A percentile compares a stretch with the other conserved stretches of the same genome.
phyloP scores from a whole-genome alignment of 2,329 filamentous ascomycete genomes.

The Alternaria brassicicola region DNA sequence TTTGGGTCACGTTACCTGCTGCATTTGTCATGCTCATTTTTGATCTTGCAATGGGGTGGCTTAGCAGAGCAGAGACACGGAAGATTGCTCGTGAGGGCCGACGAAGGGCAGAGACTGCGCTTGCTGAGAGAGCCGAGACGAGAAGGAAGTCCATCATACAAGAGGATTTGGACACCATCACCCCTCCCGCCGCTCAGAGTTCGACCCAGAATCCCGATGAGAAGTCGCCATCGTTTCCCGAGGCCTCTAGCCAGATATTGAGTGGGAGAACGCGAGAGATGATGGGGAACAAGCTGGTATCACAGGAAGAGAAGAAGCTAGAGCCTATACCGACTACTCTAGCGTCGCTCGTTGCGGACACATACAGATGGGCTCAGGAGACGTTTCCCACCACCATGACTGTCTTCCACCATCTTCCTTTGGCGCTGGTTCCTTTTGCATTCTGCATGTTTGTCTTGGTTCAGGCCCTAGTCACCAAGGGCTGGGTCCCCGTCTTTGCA shows the following conservation, averaged over 20 bases:
- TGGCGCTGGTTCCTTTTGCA: slow-evolving; percentile 72
- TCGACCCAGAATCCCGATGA: slow-evolving; percentile 12
- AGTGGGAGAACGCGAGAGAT: slow-evolving; percentile 6
- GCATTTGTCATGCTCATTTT: slow-evolving; percentile 72
- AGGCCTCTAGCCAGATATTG: slow-evolving; percentile 1
- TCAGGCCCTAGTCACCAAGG: slow-evolving; percentile 73
- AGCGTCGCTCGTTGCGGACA: slow-evolving; percentile 55
- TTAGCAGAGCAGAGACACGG: slow-evolving; percentile 66
- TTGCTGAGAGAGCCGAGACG: slow-evolving; percentile 41
- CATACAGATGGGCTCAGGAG: slow-evolving; percentile 66
- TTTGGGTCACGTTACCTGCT: slow-evolving; percentile 71
- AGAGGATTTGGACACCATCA: slow-evolving; percentile 12
- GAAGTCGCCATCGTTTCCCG: slow-evolving; percentile 11
- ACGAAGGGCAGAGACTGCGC: slow-evolving; percentile 54
- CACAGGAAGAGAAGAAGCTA: slow-evolving; percentile 12
- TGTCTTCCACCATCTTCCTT: slow-evolving; percentile 69
- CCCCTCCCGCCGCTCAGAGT: background rate
- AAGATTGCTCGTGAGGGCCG: slow-evolving; percentile 65
- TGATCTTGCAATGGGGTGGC: slow-evolving; percentile 70
- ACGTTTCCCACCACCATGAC: slow-evolving; percentile 73
- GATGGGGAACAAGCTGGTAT: background rate
- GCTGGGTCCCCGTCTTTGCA: slow-evolving; percentile 76
- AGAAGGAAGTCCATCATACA: slow-evolving; percentile 31
- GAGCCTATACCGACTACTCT: slow-evolving; percentile 55
- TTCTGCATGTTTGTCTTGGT: slow-evolving; percentile 78